These are phyloP conservation scores for Sarocladium brachiariae DNA, from an alignment of 2,329 filamentous ascomycete genomes.

Conservation along the genomic window DNA sequence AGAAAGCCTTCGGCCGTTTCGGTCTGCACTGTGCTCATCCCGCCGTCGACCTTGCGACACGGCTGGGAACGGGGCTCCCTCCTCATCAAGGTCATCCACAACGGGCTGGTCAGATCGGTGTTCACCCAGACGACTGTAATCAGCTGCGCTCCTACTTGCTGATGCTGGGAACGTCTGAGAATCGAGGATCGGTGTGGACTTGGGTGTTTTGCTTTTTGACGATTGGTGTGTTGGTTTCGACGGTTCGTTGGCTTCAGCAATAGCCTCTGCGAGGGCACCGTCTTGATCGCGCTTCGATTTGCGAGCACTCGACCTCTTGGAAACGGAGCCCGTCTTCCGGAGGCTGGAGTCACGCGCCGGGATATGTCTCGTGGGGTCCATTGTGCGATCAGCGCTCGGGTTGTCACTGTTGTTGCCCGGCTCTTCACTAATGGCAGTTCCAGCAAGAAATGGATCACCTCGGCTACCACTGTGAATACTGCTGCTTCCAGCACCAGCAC, in stretches of 20 bases:
- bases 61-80: conserved; percentile 64
- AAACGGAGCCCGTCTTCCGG: conserved; percentile 45
- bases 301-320: conserved; percentile 46
- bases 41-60: conserved; percentile 54
- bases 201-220: neutral
- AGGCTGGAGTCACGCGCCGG: conserved; percentile 64
- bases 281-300: conserved; percentile 43
- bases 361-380: conserved; percentile 42
- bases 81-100: conserved; percentile 36
- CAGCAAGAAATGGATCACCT: conserved; percentile 43
- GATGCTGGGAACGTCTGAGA: neutral
- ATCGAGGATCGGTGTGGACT: neutral
- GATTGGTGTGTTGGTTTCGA: neutral
- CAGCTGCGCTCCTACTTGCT: too few species aligned
- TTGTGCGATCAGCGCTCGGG: conserved; percentile 16
- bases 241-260: conserved; percentile 35
- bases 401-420: conserved; percentile 22
- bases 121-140: conserved; percentile 25
- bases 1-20: conserved; percentile 36
- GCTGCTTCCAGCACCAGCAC: conserved; percentile 17
- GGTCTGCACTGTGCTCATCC: conserved; percentile 42
- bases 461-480: conserved; percentile 30
- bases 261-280: conserved; percentile 26
- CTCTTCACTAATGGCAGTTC: conserved; percentile 51
- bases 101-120: conserved; percentile 10